Evolutionary conservation across 1,284 basidiomycete species (phyloP), one percentile per base, ranked within the genome.

Genomic region (Ganoderma boninense): DNA sequence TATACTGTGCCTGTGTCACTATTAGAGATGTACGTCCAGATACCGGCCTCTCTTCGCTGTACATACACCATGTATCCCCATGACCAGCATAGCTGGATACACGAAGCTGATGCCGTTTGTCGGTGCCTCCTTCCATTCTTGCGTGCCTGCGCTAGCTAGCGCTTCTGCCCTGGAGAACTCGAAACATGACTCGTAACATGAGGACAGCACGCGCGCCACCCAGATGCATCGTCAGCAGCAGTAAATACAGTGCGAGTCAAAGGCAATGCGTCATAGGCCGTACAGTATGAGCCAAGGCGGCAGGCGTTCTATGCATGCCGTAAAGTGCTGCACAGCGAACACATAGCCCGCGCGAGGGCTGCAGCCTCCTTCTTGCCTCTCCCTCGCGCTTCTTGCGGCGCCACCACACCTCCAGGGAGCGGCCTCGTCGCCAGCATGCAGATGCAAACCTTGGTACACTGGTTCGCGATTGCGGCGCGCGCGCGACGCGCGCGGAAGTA

Each of bases 391-490:
- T 40, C 35, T 35, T 59, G 35, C 56, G 38, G 38, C 35, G 57
- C 35, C 57, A 60, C 57, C 49, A 26, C 42, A 43, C 42, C 59
- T 60, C 38, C 59, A 60, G 59, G 29, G 59, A 60, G 59, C 38
- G 32, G 38, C 40, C 38, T 40, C 38, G 59, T 35, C 20, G 38
- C 59, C 20, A 23, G 18, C 59, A 38, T 6, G 59, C 38, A 60
- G 42, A 23, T 1, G 59, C 38, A 60, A 60, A 23, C 59, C 38
- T 35, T 40, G 18, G 59, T 57, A 60, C 38, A 35, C 32, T 40
- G n/a, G 4, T n/a, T 35, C 57, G 38, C 35, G 2, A 20, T 40
- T 18, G 38, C 11, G n/a, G 59, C 59, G 38, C 46, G 46, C 46
- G 44, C 44, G 44, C 44, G 43, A 44, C 35, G 29, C 20, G n/a